Conservation (phyloP, 495 filamentous ascomycete species). For the Parathielavia hyrcaniae region DNA sequence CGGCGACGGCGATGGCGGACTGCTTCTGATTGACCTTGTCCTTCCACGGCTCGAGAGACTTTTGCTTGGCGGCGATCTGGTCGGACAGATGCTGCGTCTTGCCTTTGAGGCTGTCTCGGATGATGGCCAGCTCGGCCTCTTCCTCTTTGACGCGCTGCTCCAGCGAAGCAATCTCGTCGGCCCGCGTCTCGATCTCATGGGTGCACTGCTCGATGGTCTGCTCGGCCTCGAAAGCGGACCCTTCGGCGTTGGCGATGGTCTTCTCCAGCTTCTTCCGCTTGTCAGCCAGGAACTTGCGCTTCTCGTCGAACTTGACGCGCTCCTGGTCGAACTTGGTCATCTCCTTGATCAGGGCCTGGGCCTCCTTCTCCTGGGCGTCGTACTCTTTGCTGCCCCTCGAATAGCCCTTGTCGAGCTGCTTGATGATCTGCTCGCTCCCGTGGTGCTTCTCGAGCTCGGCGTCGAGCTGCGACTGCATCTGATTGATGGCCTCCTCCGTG, state of each 20-base stretch:
- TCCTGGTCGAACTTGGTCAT: slow-evolving; percentile 92
- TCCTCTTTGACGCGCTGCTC: slow-evolving; percentile 69
- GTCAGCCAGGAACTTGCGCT: slow-evolving; percentile 80
- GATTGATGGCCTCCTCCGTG: slow-evolving; percentile 79
- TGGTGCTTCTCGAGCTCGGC: slow-evolving; percentile 85
- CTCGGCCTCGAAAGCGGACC: slow-evolving; percentile 63
- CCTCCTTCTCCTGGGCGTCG: slow-evolving; percentile 73
- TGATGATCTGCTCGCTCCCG: slow-evolving; percentile 87
- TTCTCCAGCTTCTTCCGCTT: slow-evolving; percentile 97
- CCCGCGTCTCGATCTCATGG: slow-evolving; percentile 70
- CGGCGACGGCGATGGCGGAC: slow-evolving; percentile 85
- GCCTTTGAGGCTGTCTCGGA: slow-evolving; percentile 80
- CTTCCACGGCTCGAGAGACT: slow-evolving; percentile 92
- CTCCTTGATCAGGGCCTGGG: slow-evolving; percentile 75
- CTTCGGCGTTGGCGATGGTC: slow-evolving; percentile 58
- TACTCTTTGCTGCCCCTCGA: slow-evolving; percentile 73
- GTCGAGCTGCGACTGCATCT: slow-evolving; percentile 84
- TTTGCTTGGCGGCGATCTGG: slow-evolving; percentile 85
- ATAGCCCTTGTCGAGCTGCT: slow-evolving; percentile 78
- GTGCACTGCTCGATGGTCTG: slow-evolving; percentile 69
- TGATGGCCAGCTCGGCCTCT: slow-evolving; percentile 70
- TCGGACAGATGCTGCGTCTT: slow-evolving; percentile 94
- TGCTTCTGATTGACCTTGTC: slow-evolving; percentile 94
- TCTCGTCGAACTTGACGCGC: slow-evolving; percentile 93
- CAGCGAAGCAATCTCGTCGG: slow-evolving; percentile 60